Percentiles rank a stretch among this genome's conserved stretches.
Conservation (phyloP, 1,284 basidiomycete species). For the Blastosporella zonata region DNA sequence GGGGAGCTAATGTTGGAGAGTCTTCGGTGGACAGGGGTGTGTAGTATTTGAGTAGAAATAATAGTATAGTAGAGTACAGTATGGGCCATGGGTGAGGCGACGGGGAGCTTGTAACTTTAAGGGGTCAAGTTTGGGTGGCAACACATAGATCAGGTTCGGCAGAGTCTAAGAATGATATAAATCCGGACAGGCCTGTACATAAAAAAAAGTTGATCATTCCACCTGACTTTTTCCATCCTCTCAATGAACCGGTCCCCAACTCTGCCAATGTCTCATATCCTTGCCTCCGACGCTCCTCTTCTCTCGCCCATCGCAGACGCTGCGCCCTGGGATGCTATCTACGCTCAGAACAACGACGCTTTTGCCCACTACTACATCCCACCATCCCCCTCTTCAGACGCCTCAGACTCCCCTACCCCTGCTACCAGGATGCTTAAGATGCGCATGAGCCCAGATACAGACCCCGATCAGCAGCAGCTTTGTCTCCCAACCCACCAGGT, state of each 20-base stretch:
- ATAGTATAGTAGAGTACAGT: not conserved
- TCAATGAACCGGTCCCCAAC: slow-evolving; percentile 13
- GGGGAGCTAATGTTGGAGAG: slow-evolving; percentile 22
- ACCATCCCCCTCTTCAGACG: slow-evolving; percentile 47
- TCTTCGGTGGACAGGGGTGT: slow-evolving; percentile 15
- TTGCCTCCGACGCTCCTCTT: slow-evolving; percentile 28
- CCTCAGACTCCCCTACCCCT: slow-evolving; percentile 45
- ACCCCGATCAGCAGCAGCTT: slow-evolving; percentile 43
- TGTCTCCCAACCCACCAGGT: slow-evolving; percentile 70
- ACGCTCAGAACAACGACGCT: slow-evolving; percentile 39
- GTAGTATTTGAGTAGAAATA: not conserved
- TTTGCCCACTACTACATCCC: slow-evolving; percentile 46
- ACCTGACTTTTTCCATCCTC: slow-evolving; percentile 19
- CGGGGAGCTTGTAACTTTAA: not conserved
- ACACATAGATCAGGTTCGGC: slow-evolving; percentile 12
- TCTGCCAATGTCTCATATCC: slow-evolving; percentile 49
- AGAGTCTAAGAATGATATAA: slow-evolving; percentile 27
- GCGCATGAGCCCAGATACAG: slow-evolving; percentile 45
- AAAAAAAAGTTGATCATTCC: slow-evolving; percentile 27
- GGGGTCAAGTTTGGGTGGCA: slow-evolving; percentile 10
- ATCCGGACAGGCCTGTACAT: slow-evolving; percentile 24
- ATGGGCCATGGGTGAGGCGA: not conserved
- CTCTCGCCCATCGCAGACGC: slow-evolving; percentile 38
- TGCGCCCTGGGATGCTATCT: slow-evolving; percentile 42
- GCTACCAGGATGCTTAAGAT: slow-evolving; percentile 48